phyloP scores from a whole-genome alignment of 163 green algal genomes.

The Chlorella variabilis region DNA sequence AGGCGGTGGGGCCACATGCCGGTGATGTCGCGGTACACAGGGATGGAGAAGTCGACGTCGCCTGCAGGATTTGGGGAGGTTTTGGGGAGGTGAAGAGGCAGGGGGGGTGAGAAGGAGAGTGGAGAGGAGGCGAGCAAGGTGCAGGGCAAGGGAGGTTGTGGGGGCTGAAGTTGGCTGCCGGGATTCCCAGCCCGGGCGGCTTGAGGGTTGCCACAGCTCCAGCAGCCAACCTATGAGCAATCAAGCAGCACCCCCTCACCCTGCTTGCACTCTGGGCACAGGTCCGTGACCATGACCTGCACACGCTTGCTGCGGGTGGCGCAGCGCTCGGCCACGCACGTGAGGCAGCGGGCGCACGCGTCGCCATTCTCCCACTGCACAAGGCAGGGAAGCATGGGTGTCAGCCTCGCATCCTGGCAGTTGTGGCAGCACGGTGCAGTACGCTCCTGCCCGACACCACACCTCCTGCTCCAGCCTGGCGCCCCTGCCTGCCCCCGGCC shows the following conservation, averaged over 20 bases:
- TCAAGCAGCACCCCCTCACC: background rate
- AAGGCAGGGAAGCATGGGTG: background rate
- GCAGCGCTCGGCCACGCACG: conserved; percentile 44
- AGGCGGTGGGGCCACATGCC: conserved; percentile 49
- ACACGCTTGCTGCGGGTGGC: background rate
- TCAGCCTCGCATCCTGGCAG: background rate
- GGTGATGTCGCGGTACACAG: conserved; percentile 42
- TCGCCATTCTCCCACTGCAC: conserved; percentile 39
- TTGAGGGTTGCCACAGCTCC: too few species aligned
- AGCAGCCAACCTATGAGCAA: too few species aligned
- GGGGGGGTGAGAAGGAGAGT: background rate
- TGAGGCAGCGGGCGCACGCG: conserved; percentile 45
- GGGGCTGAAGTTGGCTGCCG: too few species aligned
- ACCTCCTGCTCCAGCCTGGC: too few species aligned
- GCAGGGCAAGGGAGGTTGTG: too few species aligned
- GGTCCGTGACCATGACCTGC: conserved; percentile 33
- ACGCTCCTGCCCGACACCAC: too few species aligned
- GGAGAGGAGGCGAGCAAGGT: background rate
- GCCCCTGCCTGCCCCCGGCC: background rate
- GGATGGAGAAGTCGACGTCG: conserved; percentile 49
- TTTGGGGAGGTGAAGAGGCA: background rate
- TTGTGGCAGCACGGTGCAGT: background rate
- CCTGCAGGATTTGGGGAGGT: conserved; percentile 10
- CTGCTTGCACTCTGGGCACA: conserved; percentile 51
- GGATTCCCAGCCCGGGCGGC: too few species aligned